Conservation (phyloP, 352 stramenopile genomes). For the Pythium plurisporium region DNA sequence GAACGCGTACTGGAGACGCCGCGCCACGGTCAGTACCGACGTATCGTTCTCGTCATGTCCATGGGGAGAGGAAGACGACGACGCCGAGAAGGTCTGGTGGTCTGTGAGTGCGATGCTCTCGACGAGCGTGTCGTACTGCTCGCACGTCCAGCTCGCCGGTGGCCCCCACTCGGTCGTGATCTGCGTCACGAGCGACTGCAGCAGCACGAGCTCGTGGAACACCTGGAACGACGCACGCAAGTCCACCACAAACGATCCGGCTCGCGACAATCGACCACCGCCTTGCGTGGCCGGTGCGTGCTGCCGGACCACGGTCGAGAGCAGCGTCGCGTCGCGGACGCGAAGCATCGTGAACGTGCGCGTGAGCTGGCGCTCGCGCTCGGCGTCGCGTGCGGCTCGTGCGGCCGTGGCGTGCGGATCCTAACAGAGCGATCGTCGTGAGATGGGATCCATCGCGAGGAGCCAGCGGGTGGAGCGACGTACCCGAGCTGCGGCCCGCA, state of each 20-base stretch:
- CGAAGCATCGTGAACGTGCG: conserved; percentile 24
- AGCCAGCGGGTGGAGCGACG: neutral
- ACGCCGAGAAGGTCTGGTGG: too few relatives aligned
- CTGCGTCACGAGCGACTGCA: conserved; percentile 49
- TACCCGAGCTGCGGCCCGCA: conserved; percentile 49
- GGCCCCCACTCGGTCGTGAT: conserved; percentile 42
- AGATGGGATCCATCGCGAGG: neutral
- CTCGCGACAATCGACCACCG: neutral
- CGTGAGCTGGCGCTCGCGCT: conserved; percentile 47
- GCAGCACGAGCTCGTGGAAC: conserved; percentile 60
- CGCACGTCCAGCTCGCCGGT: conserved; percentile 40
- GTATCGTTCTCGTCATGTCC: conserved; percentile 2
- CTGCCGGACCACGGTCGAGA: conserved; percentile 21
- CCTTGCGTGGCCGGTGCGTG: neutral
- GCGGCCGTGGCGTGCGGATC: neutral
- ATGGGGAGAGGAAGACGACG: too few relatives aligned
- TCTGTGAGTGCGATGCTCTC: conserved; percentile 52
- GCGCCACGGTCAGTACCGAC: conserved; percentile 43
- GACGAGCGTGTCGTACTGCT: conserved; percentile 61
- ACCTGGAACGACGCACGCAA: conserved; percentile 63
- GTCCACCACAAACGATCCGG: conserved; percentile 30
- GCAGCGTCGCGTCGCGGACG: conserved; percentile 27
- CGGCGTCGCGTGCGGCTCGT: conserved; percentile 25
- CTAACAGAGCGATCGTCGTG: neutral
- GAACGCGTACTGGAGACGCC: conserved; percentile 57